Evolutionary conservation across 768 basidiomycete species (phyloP).

Genomic region (Dioszegia hungarica): DNA sequence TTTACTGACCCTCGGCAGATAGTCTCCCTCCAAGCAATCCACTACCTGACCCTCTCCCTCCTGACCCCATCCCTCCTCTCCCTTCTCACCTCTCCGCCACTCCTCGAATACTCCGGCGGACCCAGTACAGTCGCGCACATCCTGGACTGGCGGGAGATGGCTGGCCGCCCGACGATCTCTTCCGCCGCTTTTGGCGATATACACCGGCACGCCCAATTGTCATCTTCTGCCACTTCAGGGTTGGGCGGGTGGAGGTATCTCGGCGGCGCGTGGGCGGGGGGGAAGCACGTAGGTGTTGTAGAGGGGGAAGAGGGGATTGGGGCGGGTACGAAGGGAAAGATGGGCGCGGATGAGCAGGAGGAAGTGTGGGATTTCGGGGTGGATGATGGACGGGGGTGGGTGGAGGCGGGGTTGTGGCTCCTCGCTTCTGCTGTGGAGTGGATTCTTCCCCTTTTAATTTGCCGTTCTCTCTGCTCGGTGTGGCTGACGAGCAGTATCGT

Average conservation of each 20-base stretch:
- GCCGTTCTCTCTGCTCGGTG: no score
- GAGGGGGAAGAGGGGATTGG: constrained; percentile 44
- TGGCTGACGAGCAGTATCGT: no score
- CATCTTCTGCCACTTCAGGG: constrained; percentile 25
- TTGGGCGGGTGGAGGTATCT: constrained; percentile 59
- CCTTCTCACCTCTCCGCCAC: constrained; percentile 57
- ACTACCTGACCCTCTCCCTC: constrained; percentile 82
- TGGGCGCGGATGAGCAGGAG: constrained; percentile 20
- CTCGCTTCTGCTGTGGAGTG: constrained; percentile 78
- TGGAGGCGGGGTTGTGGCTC: constrained; percentile 82
- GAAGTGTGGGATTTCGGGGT: constrained; percentile 62
- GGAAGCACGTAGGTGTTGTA: constrained; percentile 65
- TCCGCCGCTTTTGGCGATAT: constrained; percentile 38
- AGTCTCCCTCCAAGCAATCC: constrained; percentile 83
- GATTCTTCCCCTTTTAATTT: no score
- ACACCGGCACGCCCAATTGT: constrained; percentile 4
- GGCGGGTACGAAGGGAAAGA: constrained; percentile 11
- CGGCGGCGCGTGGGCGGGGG: constrained; percentile 73
- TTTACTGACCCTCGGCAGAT: constrained; percentile 65
- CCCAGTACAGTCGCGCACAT: constrained; percentile 51
- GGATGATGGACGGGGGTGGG: constrained; percentile 81
- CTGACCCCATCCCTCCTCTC: constrained; percentile 74
- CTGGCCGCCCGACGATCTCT: constrained; percentile 71
- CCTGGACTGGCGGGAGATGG: constrained; percentile 98
- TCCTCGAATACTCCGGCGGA: constrained; percentile 43